phyloP scores from a whole-genome alignment of 2,329 filamentous ascomycete genomes.

The Dactylellina parvicollis region DNA sequence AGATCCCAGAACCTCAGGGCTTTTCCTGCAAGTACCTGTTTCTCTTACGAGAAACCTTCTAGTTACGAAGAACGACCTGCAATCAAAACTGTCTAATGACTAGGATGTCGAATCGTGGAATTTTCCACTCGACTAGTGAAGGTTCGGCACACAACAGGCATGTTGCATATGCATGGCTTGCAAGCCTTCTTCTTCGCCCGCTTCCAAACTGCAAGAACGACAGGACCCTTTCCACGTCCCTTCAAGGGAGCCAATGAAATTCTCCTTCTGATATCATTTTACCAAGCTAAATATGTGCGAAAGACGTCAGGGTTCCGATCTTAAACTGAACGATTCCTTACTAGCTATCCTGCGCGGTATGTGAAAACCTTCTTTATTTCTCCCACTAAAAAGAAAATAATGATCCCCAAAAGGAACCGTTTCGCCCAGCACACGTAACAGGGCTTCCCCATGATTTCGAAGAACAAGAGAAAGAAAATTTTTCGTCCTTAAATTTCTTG shows the following conservation, averaged over 20 bases:
- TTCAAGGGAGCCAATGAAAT: constrained; percentile 10
- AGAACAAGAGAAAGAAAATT: constrained; percentile 22
- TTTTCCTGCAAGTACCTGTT: constrained; percentile 7
- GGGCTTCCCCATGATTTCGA: constrained; percentile 39
- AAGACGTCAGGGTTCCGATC: constrained; percentile 47
- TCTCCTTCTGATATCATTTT: constrained; percentile 3
- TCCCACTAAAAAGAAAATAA: background rate
- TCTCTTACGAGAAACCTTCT: constrained; percentile 54
- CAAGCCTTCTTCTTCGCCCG: constrained; percentile 18
- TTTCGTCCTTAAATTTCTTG: constrained; percentile 22
- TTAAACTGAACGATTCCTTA: background rate
- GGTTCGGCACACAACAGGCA: constrained; percentile 38
- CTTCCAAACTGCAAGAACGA: constrained; percentile 24
- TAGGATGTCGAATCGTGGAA: background rate
- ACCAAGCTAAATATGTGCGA: constrained; percentile 14
- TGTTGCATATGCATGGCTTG: constrained; percentile 47
- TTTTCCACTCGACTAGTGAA: constrained; percentile 11
- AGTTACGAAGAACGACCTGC: constrained; percentile 14
- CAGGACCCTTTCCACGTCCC: background rate
- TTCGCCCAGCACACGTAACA: constrained; percentile 12
- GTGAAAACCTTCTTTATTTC: constrained; percentile 10
- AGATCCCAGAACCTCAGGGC: constrained; percentile 37
- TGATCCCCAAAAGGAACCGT: constrained; percentile 13
- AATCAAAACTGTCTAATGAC: constrained; percentile 12
- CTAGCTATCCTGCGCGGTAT: background rate